Evolutionary conservation across 2,329 filamentous ascomycete species (phyloP).

Genomic region (Fusarium acutatum): DNA sequence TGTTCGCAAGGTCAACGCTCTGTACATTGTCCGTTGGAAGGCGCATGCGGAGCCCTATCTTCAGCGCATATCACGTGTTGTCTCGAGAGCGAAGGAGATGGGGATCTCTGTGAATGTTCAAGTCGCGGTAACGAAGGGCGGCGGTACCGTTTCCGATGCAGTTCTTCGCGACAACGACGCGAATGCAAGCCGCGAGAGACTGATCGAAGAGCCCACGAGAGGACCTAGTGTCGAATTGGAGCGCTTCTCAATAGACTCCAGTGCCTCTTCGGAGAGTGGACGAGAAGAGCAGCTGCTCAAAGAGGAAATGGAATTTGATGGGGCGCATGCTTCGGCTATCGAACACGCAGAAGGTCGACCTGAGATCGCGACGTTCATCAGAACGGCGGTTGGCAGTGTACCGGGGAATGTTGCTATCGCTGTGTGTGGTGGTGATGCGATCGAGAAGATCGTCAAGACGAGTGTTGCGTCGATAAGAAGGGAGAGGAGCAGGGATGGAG

Average conservation of each 20-base stretch:
- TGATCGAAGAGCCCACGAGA: conserved; percentile 26
- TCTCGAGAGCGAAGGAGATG: conserved; percentile 36
- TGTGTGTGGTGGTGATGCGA: conserved; percentile 34
- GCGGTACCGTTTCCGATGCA: not conserved
- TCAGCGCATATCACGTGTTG: conserved; percentile 10
- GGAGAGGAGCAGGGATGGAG: conserved; percentile 15
- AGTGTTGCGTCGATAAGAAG: conserved; percentile 21
- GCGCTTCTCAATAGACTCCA: conserved; percentile 37
- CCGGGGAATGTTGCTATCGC: conserved; percentile 34
- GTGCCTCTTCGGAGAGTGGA: conserved; percentile 15
- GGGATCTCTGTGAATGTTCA: conserved; percentile 33
- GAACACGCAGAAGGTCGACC: conserved; percentile 37
- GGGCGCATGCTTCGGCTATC: conserved; percentile 14
- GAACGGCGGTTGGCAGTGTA: conserved; percentile 15
- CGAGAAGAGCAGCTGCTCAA: conserved; percentile 36
- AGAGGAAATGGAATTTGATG: conserved; percentile 34
- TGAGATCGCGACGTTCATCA: conserved; percentile 34
- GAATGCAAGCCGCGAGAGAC: conserved; percentile 34
- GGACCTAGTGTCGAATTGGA: conserved; percentile 32
- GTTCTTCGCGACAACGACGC: conserved; percentile 2
- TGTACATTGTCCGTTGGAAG: conserved; percentile 33
- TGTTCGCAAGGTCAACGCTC: conserved; percentile 32
- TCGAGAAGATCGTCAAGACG: conserved; percentile 32
- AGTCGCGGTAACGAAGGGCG: conserved; percentile 32
- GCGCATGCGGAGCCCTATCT: conserved; percentile 34